Evolutionary conservation across 2,329 filamentous ascomycete species (phyloP), one percentile per base, ranked within the genome.

Genomic region (Xylariaceae sp.): DNA sequence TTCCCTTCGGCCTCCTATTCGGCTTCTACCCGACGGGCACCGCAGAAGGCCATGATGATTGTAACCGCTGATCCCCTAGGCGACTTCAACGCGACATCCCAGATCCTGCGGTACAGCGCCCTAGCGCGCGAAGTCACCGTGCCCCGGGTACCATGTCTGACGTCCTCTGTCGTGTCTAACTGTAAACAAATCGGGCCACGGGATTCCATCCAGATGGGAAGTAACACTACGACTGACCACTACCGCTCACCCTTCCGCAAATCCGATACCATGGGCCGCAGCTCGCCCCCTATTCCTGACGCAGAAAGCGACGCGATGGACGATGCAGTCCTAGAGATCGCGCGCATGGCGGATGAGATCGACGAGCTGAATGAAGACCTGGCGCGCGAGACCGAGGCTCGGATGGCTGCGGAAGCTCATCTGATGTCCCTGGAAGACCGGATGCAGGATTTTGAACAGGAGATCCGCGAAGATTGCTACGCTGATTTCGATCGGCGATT

Each of bases 21-120:
- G 1, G 67, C 74, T 13, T 76, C 56, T 61, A 78, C 65, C 70
- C 73, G 81, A 11, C 84, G 87, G 13, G 84, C 86, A 63, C 89
- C 91, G 0, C 94, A 97, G 72, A 92, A 89, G 69, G 92, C 88
- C 1, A 86, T 96, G 68, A 97, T 99, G 92, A 89, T 99, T 58
- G 93, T 97, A 13, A 96, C 93, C 0, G 94, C 93, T 2, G 93
- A 99, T 69, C 90, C 94, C 0, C 76, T 89, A 10, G 93, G 94
- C 44, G 94, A 99, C 73, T 97, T 92, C 78, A 97, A 97, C 71
- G 92, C 94, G 10, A 99, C 94, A 0, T 95, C 90, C 4, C 94
- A 97, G 71, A 97, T 99, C 62, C 80, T 99, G 1, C 87, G 93
- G 15, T 99, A 99, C 75, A 94, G 90, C 18, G 93, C 94, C 0